Conservation (phyloP, 805 yeast genomes). For the Metschnikowia sp. region DNA sequence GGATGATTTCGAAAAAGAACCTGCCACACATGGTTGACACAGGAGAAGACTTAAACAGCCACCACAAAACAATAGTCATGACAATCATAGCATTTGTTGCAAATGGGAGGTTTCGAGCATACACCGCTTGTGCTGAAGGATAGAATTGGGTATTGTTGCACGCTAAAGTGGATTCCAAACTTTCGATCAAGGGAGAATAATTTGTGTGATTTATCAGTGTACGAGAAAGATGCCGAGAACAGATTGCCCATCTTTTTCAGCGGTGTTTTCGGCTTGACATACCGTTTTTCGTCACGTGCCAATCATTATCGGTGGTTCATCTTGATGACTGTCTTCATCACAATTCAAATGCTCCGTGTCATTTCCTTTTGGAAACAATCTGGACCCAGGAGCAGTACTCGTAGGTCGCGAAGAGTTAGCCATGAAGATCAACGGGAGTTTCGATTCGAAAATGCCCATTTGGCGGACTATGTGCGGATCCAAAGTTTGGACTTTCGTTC, state of each 20-base stretch:
- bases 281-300: constrained; percentile 52
- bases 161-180: no score
- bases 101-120: no score
- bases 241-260: constrained; percentile 52
- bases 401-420: constrained; percentile 52
- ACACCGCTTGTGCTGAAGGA: no score
- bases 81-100: no score
- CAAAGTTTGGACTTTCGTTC: no score
- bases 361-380: constrained; percentile 75
- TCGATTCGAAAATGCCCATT: constrained; percentile 81
- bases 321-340: constrained; percentile 73
- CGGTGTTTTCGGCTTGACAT: constrained; percentile 66
- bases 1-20: no score
- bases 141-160: no score
- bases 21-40: no score
- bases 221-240: constrained; percentile 63
- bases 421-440: constrained; percentile 56
- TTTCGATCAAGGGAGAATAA: no score
- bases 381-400: constrained; percentile 77
- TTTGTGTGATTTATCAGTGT: constrained; percentile 38
- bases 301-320: constrained; percentile 71
- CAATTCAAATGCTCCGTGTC: constrained; percentile 86
- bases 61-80: no score
- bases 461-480: constrained; percentile 85
- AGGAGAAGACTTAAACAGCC: no score